Base-by-base conservation (phyloP, 441 rosid genomes). In the Brassica balearica region DNA sequence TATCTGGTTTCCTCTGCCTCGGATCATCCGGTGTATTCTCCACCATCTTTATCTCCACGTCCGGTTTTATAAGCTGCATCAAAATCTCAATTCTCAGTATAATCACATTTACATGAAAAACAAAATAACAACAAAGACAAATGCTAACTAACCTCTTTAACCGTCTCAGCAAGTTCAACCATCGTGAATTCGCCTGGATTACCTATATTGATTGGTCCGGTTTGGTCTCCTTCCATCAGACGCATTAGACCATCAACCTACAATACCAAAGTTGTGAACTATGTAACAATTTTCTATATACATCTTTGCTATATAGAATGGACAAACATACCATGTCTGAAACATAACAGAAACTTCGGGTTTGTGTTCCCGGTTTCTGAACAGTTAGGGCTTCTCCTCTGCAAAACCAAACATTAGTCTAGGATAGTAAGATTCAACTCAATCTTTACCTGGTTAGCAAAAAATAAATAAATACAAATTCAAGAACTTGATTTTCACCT, bases 1-100 rank as follows among this genome's bases (percentile, higher is more conserved):
- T 92, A 82, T 91, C 97, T 0, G 97, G 98, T 80, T 92, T 93
- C 77, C 99, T 94, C 82, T 96, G 99, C 7, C 80, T 87, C 0
- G 99, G 99, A 87, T 96, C 99, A 65, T 95, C 98, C 0, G 97
- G 99, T 43, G 97, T 96, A 82, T 94, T 96, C 83, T 96, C 97
- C 48, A 92, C 99, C 83, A 66, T 84, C 51, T 78, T 82, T 73
- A 96, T 92, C 85, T 96, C 89, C 68, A 92, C 88, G 3, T 80
- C 87, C 3, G 92, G 97, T 69, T 86, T 93, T 5, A 96, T 91
- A 46, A 91, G 97, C 97, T 95, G 85, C 79, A 83, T 32, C 55
- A 9, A 41, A 41, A 3, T 38, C 66, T 56, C 56, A 7, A 41
- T 6, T 51, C 23, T 34, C 75, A 36, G 11, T n/a, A 46, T 22